Evolutionary conservation across 2,329 filamentous ascomycete genomes (phyloP).

Genomic region (Botrytis deweyae): DNA sequence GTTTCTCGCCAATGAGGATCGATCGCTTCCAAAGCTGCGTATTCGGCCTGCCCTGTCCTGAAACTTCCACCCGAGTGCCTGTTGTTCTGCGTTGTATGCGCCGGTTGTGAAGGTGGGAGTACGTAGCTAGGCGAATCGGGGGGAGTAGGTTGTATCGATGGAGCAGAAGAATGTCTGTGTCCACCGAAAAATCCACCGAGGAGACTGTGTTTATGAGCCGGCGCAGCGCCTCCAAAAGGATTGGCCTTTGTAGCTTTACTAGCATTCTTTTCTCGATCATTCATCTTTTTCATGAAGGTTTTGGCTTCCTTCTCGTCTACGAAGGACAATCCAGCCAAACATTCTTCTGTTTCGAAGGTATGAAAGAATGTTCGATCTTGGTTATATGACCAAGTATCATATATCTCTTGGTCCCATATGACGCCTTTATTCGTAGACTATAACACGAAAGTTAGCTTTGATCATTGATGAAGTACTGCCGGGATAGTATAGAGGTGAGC

Average conservation of each 20-base stretch:
- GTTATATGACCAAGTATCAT: slow-evolving; percentile 91
- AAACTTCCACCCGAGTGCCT: slow-evolving; percentile 46
- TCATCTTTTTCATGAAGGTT: slow-evolving; percentile 96
- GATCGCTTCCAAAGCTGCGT: slow-evolving; percentile 61
- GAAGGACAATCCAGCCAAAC: slow-evolving; percentile 85
- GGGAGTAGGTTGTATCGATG: slow-evolving; percentile 46
- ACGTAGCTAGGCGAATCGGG: slow-evolving; percentile 55
- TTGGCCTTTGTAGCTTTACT: slow-evolving; percentile 81
- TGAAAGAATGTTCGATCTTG: slow-evolving; percentile 98
- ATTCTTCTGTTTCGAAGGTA: slow-evolving; percentile 93
- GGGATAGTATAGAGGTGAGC: slow-evolving; percentile 5
- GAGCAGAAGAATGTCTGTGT: slow-evolving; percentile 59
- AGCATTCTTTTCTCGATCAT: slow-evolving; percentile 92
- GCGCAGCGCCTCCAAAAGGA: slow-evolving; percentile 61
- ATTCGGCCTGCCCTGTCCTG: slow-evolving; percentile 55
- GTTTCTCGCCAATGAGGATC: slow-evolving; percentile 64
- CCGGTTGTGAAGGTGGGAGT: slow-evolving; percentile 36
- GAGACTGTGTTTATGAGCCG: slow-evolving; percentile 45
- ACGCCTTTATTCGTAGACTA: slow-evolving; percentile 78
- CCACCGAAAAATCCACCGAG: slow-evolving; percentile 61
- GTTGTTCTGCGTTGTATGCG: slow-evolving; percentile 36
- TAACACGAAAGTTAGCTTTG: slow-evolving; percentile 42
- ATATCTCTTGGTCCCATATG: slow-evolving; percentile 97
- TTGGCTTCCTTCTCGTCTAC: slow-evolving; percentile 97
- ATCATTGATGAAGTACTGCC: neutral